Percentiles rank a stretch among this genome's conserved stretches.
These are phyloP conservation scores for Fusarium bactridioides DNA, from an alignment of 2,329 filamentous ascomycete genomes.

Conservation along the genomic window DNA sequence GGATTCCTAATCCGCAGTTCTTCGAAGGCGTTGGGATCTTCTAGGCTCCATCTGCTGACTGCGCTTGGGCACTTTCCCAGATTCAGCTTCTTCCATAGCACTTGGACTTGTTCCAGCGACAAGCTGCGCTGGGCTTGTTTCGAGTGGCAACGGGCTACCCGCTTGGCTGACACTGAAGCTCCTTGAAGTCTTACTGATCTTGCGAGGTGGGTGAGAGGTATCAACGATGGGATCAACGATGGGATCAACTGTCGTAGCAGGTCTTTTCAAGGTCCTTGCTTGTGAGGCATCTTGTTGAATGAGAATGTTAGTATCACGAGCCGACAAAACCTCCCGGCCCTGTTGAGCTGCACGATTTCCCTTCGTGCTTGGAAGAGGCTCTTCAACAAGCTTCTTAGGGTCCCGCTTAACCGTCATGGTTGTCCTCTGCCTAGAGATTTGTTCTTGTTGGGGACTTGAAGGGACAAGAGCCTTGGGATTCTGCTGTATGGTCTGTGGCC, in stretches of 20 bases:
- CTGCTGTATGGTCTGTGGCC: background rate
- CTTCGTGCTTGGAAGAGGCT: background rate
- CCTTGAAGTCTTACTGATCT: constrained; percentile 22
- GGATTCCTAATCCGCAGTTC: constrained; percentile 16
- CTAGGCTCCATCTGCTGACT: constrained; percentile 1
- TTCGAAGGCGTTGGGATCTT: constrained; percentile 7
- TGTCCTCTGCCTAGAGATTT: background rate
- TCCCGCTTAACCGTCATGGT: background rate
- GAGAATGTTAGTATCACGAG: constrained; percentile 20
- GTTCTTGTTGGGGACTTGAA: background rate
- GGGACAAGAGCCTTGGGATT: background rate
- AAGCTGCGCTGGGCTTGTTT: background rate
- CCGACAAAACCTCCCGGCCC: background rate
- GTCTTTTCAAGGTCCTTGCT: background rate
- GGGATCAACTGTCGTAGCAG: background rate
- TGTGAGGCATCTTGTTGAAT: background rate
- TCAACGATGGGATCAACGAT: background rate
- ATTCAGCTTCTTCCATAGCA: background rate
- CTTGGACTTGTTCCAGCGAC: background rate
- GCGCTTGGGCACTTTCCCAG: background rate
- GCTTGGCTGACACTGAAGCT: constrained; percentile 41
- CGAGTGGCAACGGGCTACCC: constrained; percentile 39
- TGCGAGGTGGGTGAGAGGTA: background rate
- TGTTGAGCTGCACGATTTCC: background rate
- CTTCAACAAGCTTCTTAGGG: background rate